Evolutionary conservation across 805 yeast species (phyloP), one percentile per base, ranked within the genome.

Genomic region (Metschnikowia drakensbergensis): DNA sequence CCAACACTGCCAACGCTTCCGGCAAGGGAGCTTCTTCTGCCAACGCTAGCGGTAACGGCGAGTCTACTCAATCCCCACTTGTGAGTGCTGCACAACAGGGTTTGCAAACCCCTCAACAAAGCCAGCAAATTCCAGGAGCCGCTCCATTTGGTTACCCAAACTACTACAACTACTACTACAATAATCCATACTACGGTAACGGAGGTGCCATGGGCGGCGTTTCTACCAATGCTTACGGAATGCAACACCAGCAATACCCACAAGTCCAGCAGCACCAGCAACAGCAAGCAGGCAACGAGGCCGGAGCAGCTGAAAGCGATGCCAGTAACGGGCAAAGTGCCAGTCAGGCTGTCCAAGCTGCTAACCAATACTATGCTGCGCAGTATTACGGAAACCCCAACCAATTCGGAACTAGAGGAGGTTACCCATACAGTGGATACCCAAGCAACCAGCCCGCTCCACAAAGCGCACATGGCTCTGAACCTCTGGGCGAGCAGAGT

Each of bases 91-190:
- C 57, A 27, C 61, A 59, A 46, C 65, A 56, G n/a, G 59, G 59
- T 6, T 55, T 55, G 51, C 66, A 63, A 45, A 60, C 54, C 45
- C 60, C 60, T 55, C 59, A 64, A 48, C 69, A 64, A 49, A 59
- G 51, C 47, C 71, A 65, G 58, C 59, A 55, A 49, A 62, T 66
- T 23, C 75, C 74, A 42, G 63, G 66, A 54, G 63, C 64, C 42
- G 60, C 60, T 2, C 74, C 74, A 46, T 71, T 65, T 52, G 75
- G 68, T 28, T 71, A 72, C 62, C 76, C 76, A 41, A 54, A 56
- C 60, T 68, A 68, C 60, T 71, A 71, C 63, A 63, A 68, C 62
- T 61, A 71, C 60, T 72, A 68, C 60, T 69, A 68, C 58, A 67
- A 65, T 57, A 66, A 66, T 22, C 76, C 75, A 52, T 71, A 64